Base-by-base conservation (phyloP, 2,329 filamentous ascomycete genomes). In the Aureobasidium zeae region DNA sequence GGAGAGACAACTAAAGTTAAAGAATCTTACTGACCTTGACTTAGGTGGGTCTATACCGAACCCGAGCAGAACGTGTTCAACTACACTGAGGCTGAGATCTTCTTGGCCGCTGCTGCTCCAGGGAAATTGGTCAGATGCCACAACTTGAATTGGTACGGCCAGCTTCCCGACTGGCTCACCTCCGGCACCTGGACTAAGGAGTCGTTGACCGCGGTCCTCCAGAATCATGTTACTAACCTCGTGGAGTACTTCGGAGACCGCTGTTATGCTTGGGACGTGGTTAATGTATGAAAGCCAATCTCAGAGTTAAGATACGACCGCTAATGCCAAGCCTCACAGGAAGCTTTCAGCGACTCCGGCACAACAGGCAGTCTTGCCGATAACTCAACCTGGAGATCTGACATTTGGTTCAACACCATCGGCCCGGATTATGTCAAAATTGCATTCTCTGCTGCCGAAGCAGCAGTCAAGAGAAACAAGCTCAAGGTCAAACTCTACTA, bases 201-300 rank as follows among this genome's bases (percentile, higher is more conserved):
- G 2, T 74, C 77, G 29, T 68, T 86, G 3, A 70, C 69, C 11
- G 61, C 63, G 3, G 70, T 74, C 15, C 63, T 81, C 50, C 66
- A 76, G 57, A 71, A 71, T 41, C 79, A 83, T 59, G 74, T 83
- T 51, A 69, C 70, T 48, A 68, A 73, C 49, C 74, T 73, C 37
- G 72, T 74, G 5, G 64, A 61, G 11, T 69, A 79, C 59, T 80
- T 73, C 64, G 71, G 71, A 57, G 72, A 74, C 44, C 66, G 73
- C 51, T 79, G 77, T 59, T 74, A 75, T 56, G 68, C 71, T 21
- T 82, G 77, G 77, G 77, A 82, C 45, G 77, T 82, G 0, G 69
- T 80, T 17, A 82, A 82, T 57, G n/a, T n/a, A n/a, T n/a, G n/a
- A n/a, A n/a, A n/a, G n/a, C n/a, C n/a, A n/a, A n/a, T n/a, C n/a